These are phyloP conservation scores for Trichoderma asperelloides DNA, from an alignment of 495 filamentous ascomycete genomes.

Conservation along the genomic window DNA sequence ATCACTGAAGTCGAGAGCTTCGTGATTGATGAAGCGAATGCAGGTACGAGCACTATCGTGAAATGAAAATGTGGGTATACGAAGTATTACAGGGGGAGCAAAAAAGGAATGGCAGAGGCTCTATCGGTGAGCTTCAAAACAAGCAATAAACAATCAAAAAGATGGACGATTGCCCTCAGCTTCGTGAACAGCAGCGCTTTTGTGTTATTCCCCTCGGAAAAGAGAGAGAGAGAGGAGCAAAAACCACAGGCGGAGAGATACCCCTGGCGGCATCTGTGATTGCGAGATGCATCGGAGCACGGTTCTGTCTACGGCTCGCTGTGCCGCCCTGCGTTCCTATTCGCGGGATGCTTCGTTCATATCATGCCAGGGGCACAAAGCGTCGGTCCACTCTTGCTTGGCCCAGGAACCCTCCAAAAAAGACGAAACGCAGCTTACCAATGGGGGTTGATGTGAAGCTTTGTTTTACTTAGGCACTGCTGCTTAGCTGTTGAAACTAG, in stretches of 20 bases:
- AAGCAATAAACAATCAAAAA: neutral
- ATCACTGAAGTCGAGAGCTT: neutral
- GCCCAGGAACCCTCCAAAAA: neutral
- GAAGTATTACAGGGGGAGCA: neutral
- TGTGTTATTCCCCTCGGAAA: neutral
- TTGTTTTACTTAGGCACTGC: no score
- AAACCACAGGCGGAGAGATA: neutral
- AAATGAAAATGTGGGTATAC: neutral
- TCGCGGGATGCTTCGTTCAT: neutral
- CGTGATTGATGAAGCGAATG: neutral
- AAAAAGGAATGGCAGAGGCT: neutral
- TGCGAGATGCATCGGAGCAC: neutral
- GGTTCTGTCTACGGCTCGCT: neutral
- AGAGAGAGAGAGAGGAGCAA: neutral
- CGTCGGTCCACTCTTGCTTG: neutral
- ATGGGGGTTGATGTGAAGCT: no score
- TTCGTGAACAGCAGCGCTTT: neutral
- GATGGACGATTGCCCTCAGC: neutral
- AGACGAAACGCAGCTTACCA: neutral
- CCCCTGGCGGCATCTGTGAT: neutral
- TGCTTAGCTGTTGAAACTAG: no score
- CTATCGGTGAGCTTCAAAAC: neutral
- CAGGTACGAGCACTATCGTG: neutral
- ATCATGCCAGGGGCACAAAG: slow-evolving; percentile 5
- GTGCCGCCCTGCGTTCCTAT: neutral